phyloP scores from a whole-genome alignment of 352 stramenopile species.

The Phytophthora sp. region DNA sequence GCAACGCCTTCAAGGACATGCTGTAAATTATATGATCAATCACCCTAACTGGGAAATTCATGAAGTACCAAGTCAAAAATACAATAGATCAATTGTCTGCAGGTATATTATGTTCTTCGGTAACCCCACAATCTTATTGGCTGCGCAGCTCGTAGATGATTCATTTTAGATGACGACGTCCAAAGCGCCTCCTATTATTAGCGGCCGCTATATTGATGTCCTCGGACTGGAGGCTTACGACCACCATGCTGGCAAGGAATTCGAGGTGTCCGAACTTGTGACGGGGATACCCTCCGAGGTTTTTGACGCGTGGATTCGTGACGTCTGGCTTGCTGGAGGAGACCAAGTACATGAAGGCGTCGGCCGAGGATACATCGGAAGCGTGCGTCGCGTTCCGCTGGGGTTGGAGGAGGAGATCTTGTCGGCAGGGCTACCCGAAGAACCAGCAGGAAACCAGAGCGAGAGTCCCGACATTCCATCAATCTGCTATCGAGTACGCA shows the following conservation, averaged over 20 bases:
- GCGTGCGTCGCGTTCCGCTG: conserved; percentile 50
- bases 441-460: conserved; percentile 17
- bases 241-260: conserved; percentile 52
- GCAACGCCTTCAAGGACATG: conserved; percentile 39
- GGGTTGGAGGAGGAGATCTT: conserved; percentile 69
- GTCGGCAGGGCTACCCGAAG: conserved; percentile 46
- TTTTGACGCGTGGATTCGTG: conserved; percentile 60
- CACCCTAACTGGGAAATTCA: not conserved
- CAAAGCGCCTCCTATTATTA: not conserved
- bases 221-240: conserved; percentile 48
- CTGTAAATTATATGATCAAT: conserved; percentile 38
- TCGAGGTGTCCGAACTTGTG: conserved; percentile 52
- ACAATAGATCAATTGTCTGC: conserved; percentile 10
- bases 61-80: conserved; percentile 24
- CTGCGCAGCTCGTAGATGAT: no score
- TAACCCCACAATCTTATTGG: conserved; percentile 7
- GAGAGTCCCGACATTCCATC: conserved; percentile 42
- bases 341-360: conserved; percentile 43
- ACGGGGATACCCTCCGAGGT: conserved; percentile 31
- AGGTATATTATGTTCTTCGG: not conserved
- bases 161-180: not conserved
- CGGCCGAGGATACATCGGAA: conserved; percentile 50
- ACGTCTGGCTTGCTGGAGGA: conserved; percentile 47
- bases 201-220: conserved; percentile 46
- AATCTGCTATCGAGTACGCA: conserved; percentile 56